phyloP scores from a whole-genome alignment of 306 rosid species.

The Styphnolobium japonicum region DNA sequence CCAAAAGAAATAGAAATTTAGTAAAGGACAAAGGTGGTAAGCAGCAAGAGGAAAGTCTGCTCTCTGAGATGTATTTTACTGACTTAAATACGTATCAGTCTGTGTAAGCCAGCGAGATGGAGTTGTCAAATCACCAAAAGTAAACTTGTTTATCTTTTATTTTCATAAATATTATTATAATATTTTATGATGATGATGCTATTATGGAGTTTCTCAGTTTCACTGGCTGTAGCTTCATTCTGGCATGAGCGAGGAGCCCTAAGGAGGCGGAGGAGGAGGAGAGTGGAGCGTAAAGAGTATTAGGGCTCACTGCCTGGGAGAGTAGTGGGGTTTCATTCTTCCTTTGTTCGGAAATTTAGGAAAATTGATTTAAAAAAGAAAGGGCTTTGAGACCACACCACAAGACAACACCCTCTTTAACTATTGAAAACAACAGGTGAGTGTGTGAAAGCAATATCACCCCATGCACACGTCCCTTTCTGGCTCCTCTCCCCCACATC shows the following conservation, averaged over 20 bases:
- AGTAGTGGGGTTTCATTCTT: constrained; percentile 19
- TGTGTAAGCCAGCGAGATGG: constrained; percentile 71
- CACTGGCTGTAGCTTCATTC: constrained; percentile 30
- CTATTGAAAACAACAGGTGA: constrained; percentile 68
- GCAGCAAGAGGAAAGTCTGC: constrained; percentile 54
- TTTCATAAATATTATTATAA: constrained; percentile 15
- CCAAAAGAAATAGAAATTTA: constrained; percentile 51
- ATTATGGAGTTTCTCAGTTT: constrained; percentile 45
- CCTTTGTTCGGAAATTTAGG: constrained; percentile 64
- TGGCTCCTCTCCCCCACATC: constrained; percentile 99
- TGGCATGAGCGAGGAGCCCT: constrained; percentile 43
- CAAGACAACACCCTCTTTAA: constrained; percentile 81
- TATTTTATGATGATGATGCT: constrained; percentile 36
- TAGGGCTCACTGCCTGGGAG: constrained; percentile 20
- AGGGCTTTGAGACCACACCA: constrained; percentile 42
- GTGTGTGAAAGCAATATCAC: constrained; percentile 97
- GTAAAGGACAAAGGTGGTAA: constrained; percentile 88
- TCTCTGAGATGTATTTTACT: constrained; percentile 58
- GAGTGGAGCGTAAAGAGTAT: neutral
- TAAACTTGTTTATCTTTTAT: constrained; percentile 32
- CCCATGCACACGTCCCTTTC: constrained; percentile 99
- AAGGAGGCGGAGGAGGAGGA: constrained; percentile 43
- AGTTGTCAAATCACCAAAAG: constrained; percentile 87
- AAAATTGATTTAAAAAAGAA: constrained; percentile 12
- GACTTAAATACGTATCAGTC: constrained; percentile 79